Conservation (phyloP, 345 rosid species). For the Eucalyptus cladocalyx region DNA sequence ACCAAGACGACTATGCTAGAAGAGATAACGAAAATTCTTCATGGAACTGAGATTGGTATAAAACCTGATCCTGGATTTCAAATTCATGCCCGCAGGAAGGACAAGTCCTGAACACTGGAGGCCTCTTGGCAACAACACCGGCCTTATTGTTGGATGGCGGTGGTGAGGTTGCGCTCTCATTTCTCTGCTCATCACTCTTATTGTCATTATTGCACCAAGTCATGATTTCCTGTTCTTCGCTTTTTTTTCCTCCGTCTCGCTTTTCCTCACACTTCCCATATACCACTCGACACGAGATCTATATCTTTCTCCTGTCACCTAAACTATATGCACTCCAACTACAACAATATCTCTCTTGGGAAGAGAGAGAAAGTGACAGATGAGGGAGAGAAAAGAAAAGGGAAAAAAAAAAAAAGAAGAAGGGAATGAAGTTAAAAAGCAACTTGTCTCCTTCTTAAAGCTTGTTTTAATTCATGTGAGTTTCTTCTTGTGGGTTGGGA, state of each 20-base stretch:
- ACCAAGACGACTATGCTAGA: not conserved
- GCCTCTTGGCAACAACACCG: slow-evolving; percentile 14
- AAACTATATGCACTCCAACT: not conserved
- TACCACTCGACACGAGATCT: not conserved
- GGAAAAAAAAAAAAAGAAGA: not conserved
- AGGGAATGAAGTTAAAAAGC: not conserved
- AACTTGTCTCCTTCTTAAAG: not conserved
- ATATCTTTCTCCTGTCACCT: not conserved
- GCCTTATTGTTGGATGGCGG: slow-evolving; percentile 1
- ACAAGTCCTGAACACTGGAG: slow-evolving; percentile 27
- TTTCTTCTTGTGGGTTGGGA: slow-evolving; percentile 1
- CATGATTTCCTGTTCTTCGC: slow-evolving; percentile 18
- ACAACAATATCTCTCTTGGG: not conserved
- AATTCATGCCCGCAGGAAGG: slow-evolving; percentile 94
- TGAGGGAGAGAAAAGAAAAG: not conserved
- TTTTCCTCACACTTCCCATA: not conserved
- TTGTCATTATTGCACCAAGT: slow-evolving; percentile 91
- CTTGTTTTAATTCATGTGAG: not conserved
- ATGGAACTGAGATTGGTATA: not conserved
- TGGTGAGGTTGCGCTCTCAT: slow-evolving; percentile 14
- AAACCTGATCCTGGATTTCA: slow-evolving; percentile 69
- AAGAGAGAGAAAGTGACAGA: not conserved
- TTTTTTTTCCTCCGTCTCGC: not conserved
- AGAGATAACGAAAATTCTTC: not conserved
- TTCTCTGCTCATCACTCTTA: slow-evolving; percentile 19